Evolutionary conservation across 129 eudicot genomes (phyloP), one percentile per base, ranked within the genome.

Genomic region (Sambucus nigra): DNA sequence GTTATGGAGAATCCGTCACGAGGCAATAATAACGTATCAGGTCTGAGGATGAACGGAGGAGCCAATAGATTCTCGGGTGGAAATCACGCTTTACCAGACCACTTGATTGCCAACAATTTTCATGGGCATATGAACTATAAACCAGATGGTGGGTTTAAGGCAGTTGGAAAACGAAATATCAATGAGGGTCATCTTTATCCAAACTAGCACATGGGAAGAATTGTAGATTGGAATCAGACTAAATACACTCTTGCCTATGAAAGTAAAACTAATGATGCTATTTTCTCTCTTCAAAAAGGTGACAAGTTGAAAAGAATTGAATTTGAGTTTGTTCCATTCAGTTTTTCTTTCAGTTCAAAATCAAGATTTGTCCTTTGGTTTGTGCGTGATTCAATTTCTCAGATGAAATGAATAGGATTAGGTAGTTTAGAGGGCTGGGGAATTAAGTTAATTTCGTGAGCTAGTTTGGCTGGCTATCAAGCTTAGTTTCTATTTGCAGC

Each of bases 31-130:
- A 60, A 60, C 51, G 48, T 54, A 11, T 45, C 53, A 2, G 65
- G 78, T 49, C 5, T 64, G 68, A 55, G 68, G 67, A 67, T 66
- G 55, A 69, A 71, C 25, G 78, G 67, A 55, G 81, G 66, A 13
- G 61, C 59, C 29, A 53, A 53, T 51, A 53, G 73, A 60, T 74
- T 69, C 59, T 40, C 73, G 35, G 66, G 65, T 10, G 63, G 68
- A 14, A 76, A 57, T 41, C 71, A 55, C 58, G 40, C 67, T 25
- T 55, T 68, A 23, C 58, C 74, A 16, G 62, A 68, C 22, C 64
- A 65, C 20, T 69, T 68, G 32, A 61, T 57, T 53, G 47, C 67
- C 55, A 60, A 39, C 20, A 74, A 69, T 38, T 33, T 69, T 19
- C 64, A 28, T 4, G 16, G 46, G 47, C 29, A 50, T 12, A 10